Conservation (phyloP, 2,329 filamentous ascomycete genomes). For the Sclerotinia subarctica region DNA sequence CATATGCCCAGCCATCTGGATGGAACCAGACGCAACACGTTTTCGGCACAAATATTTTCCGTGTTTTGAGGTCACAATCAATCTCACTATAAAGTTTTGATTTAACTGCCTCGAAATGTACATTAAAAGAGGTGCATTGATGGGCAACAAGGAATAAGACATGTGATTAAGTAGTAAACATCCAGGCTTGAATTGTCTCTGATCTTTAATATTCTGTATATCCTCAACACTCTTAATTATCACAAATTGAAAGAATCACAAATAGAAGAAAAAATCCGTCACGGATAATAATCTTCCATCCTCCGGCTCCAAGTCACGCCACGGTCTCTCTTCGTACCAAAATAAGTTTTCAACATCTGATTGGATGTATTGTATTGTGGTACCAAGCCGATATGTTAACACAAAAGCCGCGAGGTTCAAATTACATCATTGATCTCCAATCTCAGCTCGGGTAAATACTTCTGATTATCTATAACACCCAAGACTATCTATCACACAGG, state of each 20-base stretch:
- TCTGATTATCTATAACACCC: background rate
- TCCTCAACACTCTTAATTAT: background rate
- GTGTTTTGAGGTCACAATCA: background rate
- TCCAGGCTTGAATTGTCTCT: background rate
- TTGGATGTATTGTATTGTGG: background rate
- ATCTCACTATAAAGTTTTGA: background rate
- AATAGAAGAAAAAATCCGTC: background rate
- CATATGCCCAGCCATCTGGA: background rate
- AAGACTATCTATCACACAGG: background rate
- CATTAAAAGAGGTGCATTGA: background rate
- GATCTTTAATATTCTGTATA: background rate
- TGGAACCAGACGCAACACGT: background rate
- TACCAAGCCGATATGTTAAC: background rate
- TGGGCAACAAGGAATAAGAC: too few relatives aligned
- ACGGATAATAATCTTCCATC: background rate
- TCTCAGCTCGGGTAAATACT: too few relatives aligned
- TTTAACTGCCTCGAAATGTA: background rate
- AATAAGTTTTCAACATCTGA: background rate
- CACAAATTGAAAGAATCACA: background rate
- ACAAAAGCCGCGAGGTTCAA: background rate
- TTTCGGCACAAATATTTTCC: background rate
- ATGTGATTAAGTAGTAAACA: background rate
- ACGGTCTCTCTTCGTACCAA: too few relatives aligned
- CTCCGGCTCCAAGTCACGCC: background rate
- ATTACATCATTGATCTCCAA: background rate